phyloP scores from a whole-genome alignment of 495 filamentous ascomycete genomes.

The Cenococcum geophilum region DNA sequence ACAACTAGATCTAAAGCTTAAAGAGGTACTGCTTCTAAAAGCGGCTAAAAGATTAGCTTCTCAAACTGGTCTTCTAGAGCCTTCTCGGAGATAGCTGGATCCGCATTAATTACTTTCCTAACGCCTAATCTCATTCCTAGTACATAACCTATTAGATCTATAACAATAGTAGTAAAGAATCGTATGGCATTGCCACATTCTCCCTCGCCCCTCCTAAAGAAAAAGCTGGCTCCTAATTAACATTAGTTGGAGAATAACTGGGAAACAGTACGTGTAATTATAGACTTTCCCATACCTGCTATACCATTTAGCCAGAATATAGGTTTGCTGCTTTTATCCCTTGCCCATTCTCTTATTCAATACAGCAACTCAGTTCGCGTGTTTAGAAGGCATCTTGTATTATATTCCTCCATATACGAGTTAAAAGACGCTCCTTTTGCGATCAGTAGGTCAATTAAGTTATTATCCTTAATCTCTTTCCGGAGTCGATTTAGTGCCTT shows the following conservation, averaged over 20 bases:
- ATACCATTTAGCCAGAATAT: constrained; percentile 38
- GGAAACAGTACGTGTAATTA: constrained; percentile 29
- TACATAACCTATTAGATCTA: constrained; percentile 4
- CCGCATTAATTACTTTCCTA: constrained; percentile 11
- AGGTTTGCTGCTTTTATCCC: constrained; percentile 6
- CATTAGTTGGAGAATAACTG: constrained; percentile 10
- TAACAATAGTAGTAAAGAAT: constrained; percentile 27
- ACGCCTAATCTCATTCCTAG: constrained; percentile 8
- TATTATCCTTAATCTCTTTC: too few species aligned
- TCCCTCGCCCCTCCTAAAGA: constrained; percentile 25
- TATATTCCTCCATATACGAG: constrained; percentile 18
- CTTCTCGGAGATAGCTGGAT: constrained; percentile 19
- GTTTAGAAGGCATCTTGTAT: constrained; percentile 18
- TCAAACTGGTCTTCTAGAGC: too few species aligned
- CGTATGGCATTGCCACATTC: constrained; percentile 20
- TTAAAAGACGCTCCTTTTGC: constrained; percentile 22
- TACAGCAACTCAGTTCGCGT: constrained; percentile 27
- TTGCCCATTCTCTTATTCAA: constrained; percentile 20
- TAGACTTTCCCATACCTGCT: too few species aligned
- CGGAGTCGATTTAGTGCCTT: too few species aligned
- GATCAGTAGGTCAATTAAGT: constrained; percentile 4
- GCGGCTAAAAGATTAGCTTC: constrained; percentile 17
- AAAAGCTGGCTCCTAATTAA: too few species aligned
- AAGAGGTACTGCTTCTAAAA: background rate
- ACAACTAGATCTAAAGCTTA: constrained; percentile 22